Conservation (phyloP, 2,329 filamentous ascomycete genomes). For the Coniochaeta pulveracea region DNA sequence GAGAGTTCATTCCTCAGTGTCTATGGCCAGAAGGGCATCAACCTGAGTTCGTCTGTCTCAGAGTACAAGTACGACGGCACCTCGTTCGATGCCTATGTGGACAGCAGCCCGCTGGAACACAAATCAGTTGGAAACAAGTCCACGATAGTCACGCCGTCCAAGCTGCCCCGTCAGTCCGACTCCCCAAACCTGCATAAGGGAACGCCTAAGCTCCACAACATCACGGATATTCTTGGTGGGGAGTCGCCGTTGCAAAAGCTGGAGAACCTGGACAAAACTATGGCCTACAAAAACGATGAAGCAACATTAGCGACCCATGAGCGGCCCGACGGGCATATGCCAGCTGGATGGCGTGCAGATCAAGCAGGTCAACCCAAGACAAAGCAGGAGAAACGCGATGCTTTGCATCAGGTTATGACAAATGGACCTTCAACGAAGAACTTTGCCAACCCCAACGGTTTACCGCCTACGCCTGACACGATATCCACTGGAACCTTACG, state of each 20-base stretch:
- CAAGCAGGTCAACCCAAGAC: conserved; percentile 15
- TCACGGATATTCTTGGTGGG: conserved; percentile 32
- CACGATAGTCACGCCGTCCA: conserved; percentile 13
- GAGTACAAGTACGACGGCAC: conserved; percentile 6
- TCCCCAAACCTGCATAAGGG: conserved; percentile 19
- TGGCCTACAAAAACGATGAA: conserved; percentile 16
- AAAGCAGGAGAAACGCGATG: conserved; percentile 36
- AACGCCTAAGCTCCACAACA: conserved; percentile 28
- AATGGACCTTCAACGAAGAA: conserved; percentile 28
- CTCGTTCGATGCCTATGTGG: conserved; percentile 1
- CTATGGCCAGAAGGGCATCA: conserved; percentile 37
- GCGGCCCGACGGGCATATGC: no score
- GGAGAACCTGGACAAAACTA: conserved; percentile 28
- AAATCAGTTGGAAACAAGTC: conserved; percentile 10
- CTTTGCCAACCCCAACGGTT: conserved; percentile 27
- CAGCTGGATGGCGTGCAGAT: conserved; percentile 8
- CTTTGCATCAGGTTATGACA: conserved; percentile 35
- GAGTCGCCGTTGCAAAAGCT: conserved; percentile 38
- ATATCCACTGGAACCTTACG: conserved; percentile 44
- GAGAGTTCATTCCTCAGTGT: conserved; percentile 58
- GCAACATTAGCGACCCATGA: conserved; percentile 6
- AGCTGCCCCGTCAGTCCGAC: conserved; percentile 14
- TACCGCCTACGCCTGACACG: conserved; percentile 50
- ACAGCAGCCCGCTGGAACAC: conserved; percentile 2
- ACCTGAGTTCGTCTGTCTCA: conserved; percentile 8